Evolutionary conservation across 345 rosid species (phyloP).

Genomic region (Salix caprea): DNA sequence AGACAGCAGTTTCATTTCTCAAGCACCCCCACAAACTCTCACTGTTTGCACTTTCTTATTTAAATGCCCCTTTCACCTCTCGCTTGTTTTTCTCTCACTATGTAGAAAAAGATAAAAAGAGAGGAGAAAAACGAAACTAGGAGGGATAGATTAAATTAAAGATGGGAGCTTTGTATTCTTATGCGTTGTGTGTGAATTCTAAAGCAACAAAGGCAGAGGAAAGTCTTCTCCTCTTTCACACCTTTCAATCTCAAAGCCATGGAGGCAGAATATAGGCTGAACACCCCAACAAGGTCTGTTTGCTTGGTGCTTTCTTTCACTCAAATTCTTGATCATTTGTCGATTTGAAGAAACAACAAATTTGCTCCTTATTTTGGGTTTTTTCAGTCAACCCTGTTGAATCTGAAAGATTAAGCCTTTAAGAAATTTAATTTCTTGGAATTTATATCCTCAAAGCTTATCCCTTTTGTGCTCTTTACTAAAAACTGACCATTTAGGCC

Average conservation of each 20-base stretch:
- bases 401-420: neutral
- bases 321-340: constrained; percentile 6
- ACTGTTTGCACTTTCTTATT: constrained; percentile 4
- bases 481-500: constrained; percentile 27
- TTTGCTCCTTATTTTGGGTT: constrained; percentile 2
- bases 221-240: constrained; percentile 81
- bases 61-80: neutral
- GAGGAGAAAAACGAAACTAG: neutral
- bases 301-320: constrained; percentile 10
- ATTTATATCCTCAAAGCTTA: constrained; percentile 10
- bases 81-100: constrained; percentile 8
- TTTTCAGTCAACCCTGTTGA: neutral
- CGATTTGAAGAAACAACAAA: constrained; percentile 2
- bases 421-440: constrained; percentile 6
- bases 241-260: constrained; percentile 47
- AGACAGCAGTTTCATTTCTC: constrained; percentile 57
- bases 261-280: constrained; percentile 60
- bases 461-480: constrained; percentile 6
- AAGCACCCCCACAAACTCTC: neutral
- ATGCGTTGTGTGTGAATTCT: constrained; percentile 47
- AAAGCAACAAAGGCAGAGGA: constrained; percentile 24
- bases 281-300: constrained; percentile 40
- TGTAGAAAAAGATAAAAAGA: neutral
- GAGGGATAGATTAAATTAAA: neutral
- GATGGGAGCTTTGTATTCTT: constrained; percentile 40